Evolutionary conservation across 331 rosid genomes (phyloP).

Genomic region (Pyrus hybrid): DNA sequence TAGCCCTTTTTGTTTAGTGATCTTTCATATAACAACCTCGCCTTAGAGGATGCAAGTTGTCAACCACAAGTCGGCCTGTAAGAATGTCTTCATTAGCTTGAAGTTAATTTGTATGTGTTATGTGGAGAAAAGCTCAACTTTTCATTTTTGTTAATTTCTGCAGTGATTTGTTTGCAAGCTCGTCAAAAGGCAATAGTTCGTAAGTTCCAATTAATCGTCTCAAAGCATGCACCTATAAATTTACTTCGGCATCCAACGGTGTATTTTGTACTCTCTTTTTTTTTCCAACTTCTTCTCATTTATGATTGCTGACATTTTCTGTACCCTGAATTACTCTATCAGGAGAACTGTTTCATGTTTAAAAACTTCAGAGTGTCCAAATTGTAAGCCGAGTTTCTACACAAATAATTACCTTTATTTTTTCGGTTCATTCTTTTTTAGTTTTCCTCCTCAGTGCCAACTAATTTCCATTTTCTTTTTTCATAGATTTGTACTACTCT

Average conservation of each 20-base stretch:
- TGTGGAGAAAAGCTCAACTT: not conserved
- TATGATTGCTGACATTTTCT: no score
- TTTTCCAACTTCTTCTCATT: not conserved
- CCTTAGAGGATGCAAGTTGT: constrained; percentile 25
- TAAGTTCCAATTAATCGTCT: constrained; percentile 27
- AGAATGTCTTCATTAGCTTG: not conserved
- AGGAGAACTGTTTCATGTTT: no score
- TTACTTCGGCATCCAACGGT: not conserved
- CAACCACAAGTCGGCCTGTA: accelerated
- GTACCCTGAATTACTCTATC: no score
- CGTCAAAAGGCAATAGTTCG: constrained; percentile 18
- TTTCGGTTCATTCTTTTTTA: not conserved
- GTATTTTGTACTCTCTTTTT: not conserved
- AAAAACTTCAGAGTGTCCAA: no score
- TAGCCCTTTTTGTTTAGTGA: no score
- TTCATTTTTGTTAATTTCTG: not conserved
- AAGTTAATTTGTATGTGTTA: not conserved
- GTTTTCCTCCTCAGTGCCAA: not conserved
- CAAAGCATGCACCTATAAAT: not conserved
- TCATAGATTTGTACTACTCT: constrained; percentile 21
- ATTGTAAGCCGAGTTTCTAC: no score
- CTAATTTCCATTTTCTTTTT: not conserved
- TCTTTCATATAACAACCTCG: constrained; percentile 5
- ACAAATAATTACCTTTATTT: not conserved
- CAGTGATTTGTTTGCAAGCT: constrained; percentile 68